Conservation (phyloP, 2,329 filamentous ascomycete genomes). For the Fusarium sacchari region DNA sequence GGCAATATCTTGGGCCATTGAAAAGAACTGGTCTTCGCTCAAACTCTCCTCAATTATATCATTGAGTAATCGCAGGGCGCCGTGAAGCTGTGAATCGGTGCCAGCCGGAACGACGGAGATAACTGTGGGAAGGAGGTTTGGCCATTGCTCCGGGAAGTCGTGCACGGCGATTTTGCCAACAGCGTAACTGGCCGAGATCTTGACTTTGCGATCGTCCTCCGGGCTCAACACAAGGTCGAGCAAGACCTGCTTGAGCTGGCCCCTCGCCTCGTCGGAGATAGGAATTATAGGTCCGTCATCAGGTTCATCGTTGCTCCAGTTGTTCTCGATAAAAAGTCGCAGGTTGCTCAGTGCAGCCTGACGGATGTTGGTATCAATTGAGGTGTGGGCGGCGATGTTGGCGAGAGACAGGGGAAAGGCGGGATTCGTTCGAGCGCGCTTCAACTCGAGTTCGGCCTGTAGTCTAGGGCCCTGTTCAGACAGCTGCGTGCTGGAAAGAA, state of each 20-base stretch:
- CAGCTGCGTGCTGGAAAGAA: conserved; percentile 88
- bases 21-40: conserved; percentile 95
- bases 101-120: conserved; percentile 81
- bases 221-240: conserved; percentile 80
- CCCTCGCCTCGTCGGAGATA: conserved; percentile 78
- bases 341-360: conserved; percentile 85
- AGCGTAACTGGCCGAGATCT: conserved; percentile 79
- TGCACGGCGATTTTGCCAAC: conserved; percentile 94
- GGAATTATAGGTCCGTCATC: conserved; percentile 71
- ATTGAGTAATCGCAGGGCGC: conserved; percentile 85
- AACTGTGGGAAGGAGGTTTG: conserved; percentile 83
- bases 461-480: conserved; percentile 80
- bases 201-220: conserved; percentile 85
- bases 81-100: conserved; percentile 83
- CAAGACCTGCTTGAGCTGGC: conserved; percentile 76
- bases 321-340: conserved; percentile 82
- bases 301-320: conserved; percentile 83
- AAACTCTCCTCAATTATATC: conserved; percentile 94
- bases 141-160: conserved; percentile 96
- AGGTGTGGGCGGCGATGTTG: conserved; percentile 80
- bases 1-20: conserved; percentile 85
- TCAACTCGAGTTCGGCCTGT: conserved; percentile 85
- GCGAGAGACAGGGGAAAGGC: conserved; percentile 83
- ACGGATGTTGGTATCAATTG: conserved; percentile 78
- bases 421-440: conserved; percentile 72